Conservation (phyloP, 1,284 basidiomycete species). For the Ganoderma meredithae region DNA sequence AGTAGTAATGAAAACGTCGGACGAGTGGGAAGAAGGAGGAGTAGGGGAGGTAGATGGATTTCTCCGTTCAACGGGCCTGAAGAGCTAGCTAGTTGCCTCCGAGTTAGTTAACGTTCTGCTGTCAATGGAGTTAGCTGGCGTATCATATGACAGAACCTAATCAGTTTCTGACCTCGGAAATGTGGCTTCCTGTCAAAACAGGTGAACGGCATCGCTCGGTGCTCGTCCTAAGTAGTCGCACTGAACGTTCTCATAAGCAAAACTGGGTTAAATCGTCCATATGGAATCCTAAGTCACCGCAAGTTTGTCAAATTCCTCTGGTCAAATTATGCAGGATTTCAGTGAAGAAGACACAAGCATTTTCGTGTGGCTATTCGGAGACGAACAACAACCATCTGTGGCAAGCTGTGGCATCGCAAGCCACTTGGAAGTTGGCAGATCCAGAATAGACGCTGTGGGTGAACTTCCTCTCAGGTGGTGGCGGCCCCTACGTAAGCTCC, state of each 20-base stretch:
- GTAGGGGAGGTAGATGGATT: neutral
- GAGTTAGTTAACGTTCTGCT: too few relatives aligned
- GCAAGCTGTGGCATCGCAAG: neutral
- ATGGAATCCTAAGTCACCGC: too few relatives aligned
- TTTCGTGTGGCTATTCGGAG: too few relatives aligned
- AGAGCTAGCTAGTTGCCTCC: neutral
- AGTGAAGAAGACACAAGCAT: too few relatives aligned
- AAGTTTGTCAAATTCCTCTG: too few relatives aligned
- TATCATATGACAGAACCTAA: neutral
- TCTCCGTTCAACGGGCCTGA: neutral
- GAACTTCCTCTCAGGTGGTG: neutral
- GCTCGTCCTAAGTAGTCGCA: too few relatives aligned
- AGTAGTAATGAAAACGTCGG: neutral
- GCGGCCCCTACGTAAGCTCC: too few relatives aligned
- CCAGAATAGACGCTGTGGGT: neutral
- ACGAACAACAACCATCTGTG: neutral
- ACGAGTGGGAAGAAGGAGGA: neutral
- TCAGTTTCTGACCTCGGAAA: neutral
- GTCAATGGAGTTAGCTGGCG: neutral
- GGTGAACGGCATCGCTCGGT: too few relatives aligned
- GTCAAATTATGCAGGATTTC: too few relatives aligned
- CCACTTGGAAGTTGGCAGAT: neutral
- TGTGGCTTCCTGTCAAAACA: neutral
- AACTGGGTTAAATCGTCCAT: too few relatives aligned
- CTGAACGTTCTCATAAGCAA: too few relatives aligned